Base-by-base conservation (phyloP, 805 yeast species). In the Teunomyces aglyptinius region DNA sequence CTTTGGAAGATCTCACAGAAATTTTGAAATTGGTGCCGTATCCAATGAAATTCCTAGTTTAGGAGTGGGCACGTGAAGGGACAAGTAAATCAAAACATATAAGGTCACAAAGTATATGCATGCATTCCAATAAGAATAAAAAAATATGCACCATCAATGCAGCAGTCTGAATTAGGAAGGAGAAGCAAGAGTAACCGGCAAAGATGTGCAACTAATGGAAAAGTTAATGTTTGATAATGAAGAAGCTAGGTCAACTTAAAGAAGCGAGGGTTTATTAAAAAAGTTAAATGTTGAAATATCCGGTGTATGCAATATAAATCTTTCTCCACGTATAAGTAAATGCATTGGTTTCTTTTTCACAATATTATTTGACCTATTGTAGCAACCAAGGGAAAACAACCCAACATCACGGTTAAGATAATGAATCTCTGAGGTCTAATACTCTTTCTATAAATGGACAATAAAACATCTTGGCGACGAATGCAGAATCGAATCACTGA, bases 1-100 rank as follows among this genome's bases (percentile, higher is more conserved):
- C 16, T 29, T 5, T 16, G 18, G 20, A 34, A 11, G 22, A 34
- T 16, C 22, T 6, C 8, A 19, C 22, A 8, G 22, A 10, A 16
- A 18, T 34, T 34, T 34, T 34, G 38, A 19, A 34, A 34, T 34
- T 34, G 13, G 38, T 34, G 38, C 38, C 38, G 38, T 34, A 18
- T 34, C 38, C 38, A 11, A 29, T 29, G 33, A 29, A 12, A 19
- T 11, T 34, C 5, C 13, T 18, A 11, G n/a, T 19, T 34, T 34
- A 7, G 6, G 13, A 16, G 13, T 6, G 19, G 22, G 38, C 38
- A 34, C 38, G 38, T 34, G 38, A 34, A 16, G 22, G 20, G 22
- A 16, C 15, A 29, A 16, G 22, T 19, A 12, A 16, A 16, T 20
- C 38, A 34, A 34, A 34, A 34, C 19, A 16, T 10, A 19, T 34